These are phyloP conservation scores for Coemansia sp. DNA, from an alignment of 192 early-diverging fungal species.

Conservation along the genomic window DNA sequence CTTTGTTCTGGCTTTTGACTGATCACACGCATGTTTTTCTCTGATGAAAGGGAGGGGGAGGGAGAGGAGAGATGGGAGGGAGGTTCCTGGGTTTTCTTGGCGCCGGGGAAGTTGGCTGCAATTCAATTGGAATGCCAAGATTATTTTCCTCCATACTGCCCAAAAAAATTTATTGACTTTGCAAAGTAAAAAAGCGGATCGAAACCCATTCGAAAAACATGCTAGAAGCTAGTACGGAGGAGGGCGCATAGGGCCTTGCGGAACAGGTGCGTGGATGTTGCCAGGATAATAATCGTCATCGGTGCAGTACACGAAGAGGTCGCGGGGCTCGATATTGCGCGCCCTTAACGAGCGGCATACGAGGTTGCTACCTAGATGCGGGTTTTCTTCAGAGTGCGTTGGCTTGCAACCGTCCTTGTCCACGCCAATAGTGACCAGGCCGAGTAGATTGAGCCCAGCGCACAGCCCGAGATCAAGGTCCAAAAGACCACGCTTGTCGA, in stretches of 20 bases:
- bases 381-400: constrained; percentile 20
- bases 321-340: constrained; percentile 7
- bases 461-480: constrained; percentile 42
- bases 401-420: constrained; percentile 25
- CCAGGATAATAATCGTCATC: not conserved
- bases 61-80: too few species aligned
- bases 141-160: too few species aligned
- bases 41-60: too few species aligned
- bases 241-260: not conserved
- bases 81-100: too few species aligned
- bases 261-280: not conserved
- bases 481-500: constrained; percentile 26
- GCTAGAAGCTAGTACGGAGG: not conserved
- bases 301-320: constrained; percentile 17
- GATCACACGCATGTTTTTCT: too few species aligned
- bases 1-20: too few species aligned
- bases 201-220: too few species aligned
- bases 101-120: too few species aligned
- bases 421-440: constrained; percentile 30
- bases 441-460: constrained; percentile 28
- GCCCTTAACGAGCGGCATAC: constrained; percentile 9
- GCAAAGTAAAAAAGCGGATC: too few species aligned
- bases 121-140: too few species aligned
- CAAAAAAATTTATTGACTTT: too few species aligned
- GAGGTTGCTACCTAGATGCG: constrained; percentile 7